Evolutionary conservation across 2,329 filamentous ascomycete species (phyloP).

Genomic region (Colletotrichum eleusines): DNA sequence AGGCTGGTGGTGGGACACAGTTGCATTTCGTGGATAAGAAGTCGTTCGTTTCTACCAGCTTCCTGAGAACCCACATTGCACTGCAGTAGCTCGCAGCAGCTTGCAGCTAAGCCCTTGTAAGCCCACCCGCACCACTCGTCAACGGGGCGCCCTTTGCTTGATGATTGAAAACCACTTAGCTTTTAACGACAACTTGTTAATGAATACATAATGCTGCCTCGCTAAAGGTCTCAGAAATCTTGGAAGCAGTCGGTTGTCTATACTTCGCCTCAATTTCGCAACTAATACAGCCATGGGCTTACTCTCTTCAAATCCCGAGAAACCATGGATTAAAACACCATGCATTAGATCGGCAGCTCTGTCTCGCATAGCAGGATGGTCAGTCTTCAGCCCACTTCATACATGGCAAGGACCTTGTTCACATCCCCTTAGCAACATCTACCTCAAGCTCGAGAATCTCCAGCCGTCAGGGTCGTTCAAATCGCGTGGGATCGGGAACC

Average conservation of each 20-base stretch:
- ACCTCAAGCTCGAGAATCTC: slow-evolving; percentile 86
- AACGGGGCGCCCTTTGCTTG: neutral
- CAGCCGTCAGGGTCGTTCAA: slow-evolving; percentile 92
- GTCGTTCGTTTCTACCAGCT: too few relatives aligned
- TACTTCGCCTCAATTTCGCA: too few relatives aligned
- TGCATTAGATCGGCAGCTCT: slow-evolving; percentile 75
- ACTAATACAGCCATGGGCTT: slow-evolving; percentile 54
- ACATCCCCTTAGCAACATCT: slow-evolving; percentile 71
- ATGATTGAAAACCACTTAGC: neutral
- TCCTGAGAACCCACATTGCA: neutral
- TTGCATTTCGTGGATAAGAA: neutral
- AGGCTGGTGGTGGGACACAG: neutral
- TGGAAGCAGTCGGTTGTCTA: neutral
- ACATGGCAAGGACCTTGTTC: slow-evolving; percentile 30
- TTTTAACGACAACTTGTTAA: neutral
- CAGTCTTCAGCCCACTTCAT: slow-evolving; percentile 48
- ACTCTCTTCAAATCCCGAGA: slow-evolving; percentile 52
- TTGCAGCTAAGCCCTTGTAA: neutral
- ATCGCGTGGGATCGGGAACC: slow-evolving; percentile 80
- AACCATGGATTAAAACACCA: slow-evolving; percentile 79
- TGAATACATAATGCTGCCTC: neutral
- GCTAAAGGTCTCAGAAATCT: neutral
- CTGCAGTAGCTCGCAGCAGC: too few relatives aligned
- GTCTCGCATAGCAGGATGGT: slow-evolving; percentile 80
- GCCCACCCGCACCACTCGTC: neutral